Base-by-base conservation (phyloP, 2,329 filamentous ascomycete genomes). In the Talaromyces atroroseus region DNA sequence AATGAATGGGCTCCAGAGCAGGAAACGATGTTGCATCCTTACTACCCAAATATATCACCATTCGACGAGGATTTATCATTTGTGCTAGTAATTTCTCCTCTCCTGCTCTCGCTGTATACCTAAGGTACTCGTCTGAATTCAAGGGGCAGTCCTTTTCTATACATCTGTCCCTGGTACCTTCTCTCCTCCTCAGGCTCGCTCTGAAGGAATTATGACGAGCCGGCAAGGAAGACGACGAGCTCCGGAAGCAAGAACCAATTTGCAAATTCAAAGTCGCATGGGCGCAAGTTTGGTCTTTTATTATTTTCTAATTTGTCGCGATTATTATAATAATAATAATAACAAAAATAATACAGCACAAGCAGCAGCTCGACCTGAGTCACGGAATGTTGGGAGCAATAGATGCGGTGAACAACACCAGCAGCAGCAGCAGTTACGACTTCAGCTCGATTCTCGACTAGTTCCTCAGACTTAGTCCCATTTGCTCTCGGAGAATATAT, bases 51-150 rank as follows among this genome's bases (percentile, higher is more conserved):
- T 77, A 74, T 56, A 65, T 78, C 24, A 69, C 65, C 0, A 66
- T 76, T 3, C 70, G 70, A 12, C 66, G 71, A 21, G 72, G 74
- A 3, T 70, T 74, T 58, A 74, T 72, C 59, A 67, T 76, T 47
- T 71, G 69, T 40, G 68, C 66, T n/a, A n/a, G n/a, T n/a, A n/a
- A n/a, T n/a, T n/a, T n/a, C n/a, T n/a, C n/a, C n/a, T n/a, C n/a
- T n/a, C n/a, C n/a, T n/a, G n/a, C n/a, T n/a, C n/a, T n/a, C n/a
- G n/a, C n/a, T n/a, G n/a, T n/a, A n/a, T n/a, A n/a, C n/a, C n/a
- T n/a, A n/a, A n/a, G n/a, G n/a, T n/a, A n/a, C n/a, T n/a, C n/a
- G n/a, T n/a, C n/a, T n/a, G n/a, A n/a, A n/a, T n/a, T n/a, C n/a
- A n/a, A n/a, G n/a, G n/a, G n/a, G n/a, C n/a, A n/a, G n/a, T n/a